Conservation (phyloP, 495 filamentous ascomycete species). For the Chaetomium tenue region DNA sequence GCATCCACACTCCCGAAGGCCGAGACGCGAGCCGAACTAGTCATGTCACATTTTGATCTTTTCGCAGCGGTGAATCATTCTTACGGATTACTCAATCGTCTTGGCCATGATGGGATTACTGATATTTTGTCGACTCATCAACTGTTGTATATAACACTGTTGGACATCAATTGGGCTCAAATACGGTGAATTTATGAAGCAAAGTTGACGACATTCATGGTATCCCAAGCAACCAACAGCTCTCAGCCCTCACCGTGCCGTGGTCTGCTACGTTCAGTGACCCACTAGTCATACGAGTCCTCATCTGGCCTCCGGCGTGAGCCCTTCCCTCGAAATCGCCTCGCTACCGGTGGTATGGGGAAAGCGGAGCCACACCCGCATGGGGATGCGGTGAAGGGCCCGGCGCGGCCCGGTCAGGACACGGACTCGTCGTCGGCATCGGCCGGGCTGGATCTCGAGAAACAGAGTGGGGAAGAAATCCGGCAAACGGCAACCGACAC, state of each 20-base stretch:
- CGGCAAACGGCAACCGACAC: not conserved
- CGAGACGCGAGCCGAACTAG: not conserved
- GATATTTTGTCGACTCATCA: not conserved
- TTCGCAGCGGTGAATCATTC: not conserved
- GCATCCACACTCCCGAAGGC: not conserved
- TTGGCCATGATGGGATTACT: not conserved
- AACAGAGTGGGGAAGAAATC: not conserved
- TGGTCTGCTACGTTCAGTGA: too few species aligned
- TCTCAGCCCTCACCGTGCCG: too few species aligned
- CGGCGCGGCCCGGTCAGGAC: not conserved
- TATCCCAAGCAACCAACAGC: too few species aligned
- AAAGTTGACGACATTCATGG: too few species aligned
- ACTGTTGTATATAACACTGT: not conserved
- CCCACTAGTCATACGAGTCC: not conserved
- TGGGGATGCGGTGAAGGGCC: not conserved
- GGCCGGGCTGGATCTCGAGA: not conserved
- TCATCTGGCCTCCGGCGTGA: not conserved
- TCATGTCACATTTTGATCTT: not conserved
- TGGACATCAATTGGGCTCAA: not conserved
- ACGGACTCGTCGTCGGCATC: constrained; percentile 4
- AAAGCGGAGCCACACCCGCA: not conserved
- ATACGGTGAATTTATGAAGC: not conserved
- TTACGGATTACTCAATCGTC: not conserved
- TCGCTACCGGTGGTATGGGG: not conserved
- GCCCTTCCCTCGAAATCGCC: not conserved